These are phyloP conservation scores for Puya raimondii DNA, from an alignment of 176 grass and related monocot species.

Conservation along the genomic window DNA sequence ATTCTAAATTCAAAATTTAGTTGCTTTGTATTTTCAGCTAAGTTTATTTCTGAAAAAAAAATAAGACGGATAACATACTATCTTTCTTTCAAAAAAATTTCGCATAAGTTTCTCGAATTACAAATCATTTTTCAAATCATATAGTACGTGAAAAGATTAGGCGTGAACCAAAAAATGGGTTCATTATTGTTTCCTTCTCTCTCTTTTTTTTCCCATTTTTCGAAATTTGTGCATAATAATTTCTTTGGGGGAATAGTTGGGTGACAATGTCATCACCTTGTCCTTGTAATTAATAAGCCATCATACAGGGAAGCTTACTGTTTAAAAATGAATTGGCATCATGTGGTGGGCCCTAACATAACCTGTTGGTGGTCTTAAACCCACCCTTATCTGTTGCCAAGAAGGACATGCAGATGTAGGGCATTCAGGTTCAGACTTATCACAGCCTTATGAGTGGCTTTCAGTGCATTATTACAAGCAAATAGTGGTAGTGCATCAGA, in stretches of 20 bases:
- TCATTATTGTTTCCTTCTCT: too few species aligned
- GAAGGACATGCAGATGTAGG: slow-evolving; percentile 30
- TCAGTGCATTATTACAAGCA: not conserved
- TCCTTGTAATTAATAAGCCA: not conserved
- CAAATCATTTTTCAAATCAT: too few species aligned
- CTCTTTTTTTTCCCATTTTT: too few species aligned
- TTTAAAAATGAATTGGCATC: slow-evolving; percentile 17
- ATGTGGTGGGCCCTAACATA: slow-evolving; percentile 13
- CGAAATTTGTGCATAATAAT: slow-evolving; percentile 24
- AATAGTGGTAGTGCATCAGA: too few species aligned
- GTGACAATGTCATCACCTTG: slow-evolving; percentile 15
- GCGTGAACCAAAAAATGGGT: too few species aligned
- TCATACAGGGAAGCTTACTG: not conserved
- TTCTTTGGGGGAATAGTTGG: slow-evolving; percentile 16
- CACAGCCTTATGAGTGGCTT: slow-evolving; percentile 35
- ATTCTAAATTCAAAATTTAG: too few species aligned
- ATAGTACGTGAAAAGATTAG: too few species aligned
- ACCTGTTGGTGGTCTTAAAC: slow-evolving; percentile 24
- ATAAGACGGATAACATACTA: too few species aligned
- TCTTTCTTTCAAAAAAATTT: too few species aligned
- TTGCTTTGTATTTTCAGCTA: too few species aligned
- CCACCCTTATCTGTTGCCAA: slow-evolving; percentile 26
- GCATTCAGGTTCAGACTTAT: slow-evolving; percentile 33
- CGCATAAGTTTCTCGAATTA: too few species aligned
- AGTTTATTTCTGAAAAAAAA: too few species aligned